Percentiles rank a stretch among this genome's conserved stretches.
Conservation (phyloP, 352 stramenopile genomes). For the Pythium dissimile region DNA sequence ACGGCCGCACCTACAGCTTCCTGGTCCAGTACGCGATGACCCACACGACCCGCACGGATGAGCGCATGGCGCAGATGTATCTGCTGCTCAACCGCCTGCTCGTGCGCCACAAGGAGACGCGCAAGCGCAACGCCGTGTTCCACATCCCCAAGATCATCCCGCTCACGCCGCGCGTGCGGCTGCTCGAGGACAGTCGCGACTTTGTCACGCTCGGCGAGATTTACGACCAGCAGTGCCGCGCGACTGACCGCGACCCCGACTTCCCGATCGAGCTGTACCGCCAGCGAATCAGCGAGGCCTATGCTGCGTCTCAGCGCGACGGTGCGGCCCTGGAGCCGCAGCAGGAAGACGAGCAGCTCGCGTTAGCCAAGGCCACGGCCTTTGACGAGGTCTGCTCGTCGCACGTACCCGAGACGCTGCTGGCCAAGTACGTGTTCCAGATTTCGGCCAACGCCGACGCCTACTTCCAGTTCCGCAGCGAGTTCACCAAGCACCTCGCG, state of each 20-base stretch:
- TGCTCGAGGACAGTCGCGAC: constrained; percentile 84
- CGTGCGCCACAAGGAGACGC: constrained; percentile 83
- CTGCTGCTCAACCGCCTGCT: constrained; percentile 86
- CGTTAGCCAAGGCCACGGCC: constrained; percentile 55
- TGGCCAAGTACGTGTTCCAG: constrained; percentile 83
- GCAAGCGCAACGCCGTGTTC: constrained; percentile 86
- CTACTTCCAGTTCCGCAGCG: constrained; percentile 84
- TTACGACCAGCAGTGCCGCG: constrained; percentile 76
- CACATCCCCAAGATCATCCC: constrained; percentile 91
- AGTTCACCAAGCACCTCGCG: constrained; percentile 85
- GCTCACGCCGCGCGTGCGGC: constrained; percentile 86
- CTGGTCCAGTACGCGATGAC: constrained; percentile 92
- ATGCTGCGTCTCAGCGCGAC: constrained; percentile 46
- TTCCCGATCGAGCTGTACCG: constrained; percentile 79
- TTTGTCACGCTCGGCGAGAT: constrained; percentile 87
- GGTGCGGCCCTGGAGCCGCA: constrained; percentile 20
- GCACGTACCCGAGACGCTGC: constrained; percentile 79
- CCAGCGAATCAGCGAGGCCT: constrained; percentile 67
- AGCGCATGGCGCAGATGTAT: constrained; percentile 94
- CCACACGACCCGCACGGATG: constrained; percentile 91
- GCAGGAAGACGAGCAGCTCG: constrained; percentile 63
- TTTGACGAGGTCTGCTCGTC: constrained; percentile 78
- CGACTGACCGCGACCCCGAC: constrained; percentile 69
- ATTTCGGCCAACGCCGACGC: constrained; percentile 70
- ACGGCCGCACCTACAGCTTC: constrained; percentile 89